Base-by-base conservation (phyloP, 176 grass and related monocot species). In the bread wheat (Triticum aestivum) region DNA sequence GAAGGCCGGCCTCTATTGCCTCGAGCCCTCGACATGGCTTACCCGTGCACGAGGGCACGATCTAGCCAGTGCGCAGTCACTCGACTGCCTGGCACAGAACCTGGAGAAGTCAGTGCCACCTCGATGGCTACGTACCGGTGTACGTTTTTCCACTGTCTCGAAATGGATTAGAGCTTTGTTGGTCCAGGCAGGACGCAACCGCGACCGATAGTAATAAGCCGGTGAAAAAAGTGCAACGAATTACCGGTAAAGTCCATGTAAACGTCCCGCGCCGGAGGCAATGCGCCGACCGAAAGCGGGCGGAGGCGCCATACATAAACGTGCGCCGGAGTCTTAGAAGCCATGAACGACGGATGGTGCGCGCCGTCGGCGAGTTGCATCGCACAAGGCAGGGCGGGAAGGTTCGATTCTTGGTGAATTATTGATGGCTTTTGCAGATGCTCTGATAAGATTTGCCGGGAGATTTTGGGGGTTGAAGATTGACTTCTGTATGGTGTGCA, bases 211-310 rank as follows among this genome's bases (percentile, higher is more conserved):
- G 3, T 17, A 56, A 34, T 15, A 51, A 37, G 11, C 72, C 39
- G 54, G 33, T 18, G 8, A 10, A 1, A 61, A 35, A 18, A 61
- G 52, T 6, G 58, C 34, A 0, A 2, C 13, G 26, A 51, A 3
- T 45, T 45, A 45, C 44, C 4, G 12, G 44, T 45, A 65, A 73
- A 5, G 7, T 15, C 52, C 3, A 59, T 6, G 69, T 59, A 27
- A 71, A 73, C 26, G 11, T n/a, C 79, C 73, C 41, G 41, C 11
- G 73, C 32, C 41, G 9, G 72, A 82, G 79, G 88, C 41, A 82
- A 78, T 8, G 39, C 0, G 1, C 2, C 29, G 29, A 30, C 29
- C 29, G 29, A 30, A 30, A 30, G 29, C 29, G 29, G 29, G 29
- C 29, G 29, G 29, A 30, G 29, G 29, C 29, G 12, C 51, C 4